phyloP scores from a whole-genome alignment of 306 rosid species.

The Aeschynomene evenia region DNA sequence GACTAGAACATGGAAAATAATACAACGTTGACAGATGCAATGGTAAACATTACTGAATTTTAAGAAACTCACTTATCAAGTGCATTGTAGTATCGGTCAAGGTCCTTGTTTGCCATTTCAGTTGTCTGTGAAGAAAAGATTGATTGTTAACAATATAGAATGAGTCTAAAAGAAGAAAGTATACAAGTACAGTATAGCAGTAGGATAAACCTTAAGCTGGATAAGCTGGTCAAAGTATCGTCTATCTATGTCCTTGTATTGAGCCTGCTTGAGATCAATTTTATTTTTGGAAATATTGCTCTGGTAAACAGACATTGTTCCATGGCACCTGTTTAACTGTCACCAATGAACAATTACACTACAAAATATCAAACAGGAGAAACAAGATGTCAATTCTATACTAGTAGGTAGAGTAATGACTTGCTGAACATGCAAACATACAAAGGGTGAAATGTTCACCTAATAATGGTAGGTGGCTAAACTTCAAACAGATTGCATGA shows the following conservation, averaged over 20 bases:
- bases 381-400: slow-evolving; percentile 23
- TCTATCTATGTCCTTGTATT: slow-evolving; percentile 90
- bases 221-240: slow-evolving; percentile 87
- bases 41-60: slow-evolving; percentile 23
- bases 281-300: slow-evolving; percentile 74
- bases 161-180: slow-evolving; percentile 1
- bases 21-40: background rate
- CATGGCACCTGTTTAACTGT: slow-evolving; percentile 75
- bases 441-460: slow-evolving; percentile 2
- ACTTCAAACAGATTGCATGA: background rate
- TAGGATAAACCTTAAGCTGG: slow-evolving; percentile 81
- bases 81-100: slow-evolving; percentile 96
- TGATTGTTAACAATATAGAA: slow-evolving; percentile 2
- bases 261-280: slow-evolving; percentile 80
- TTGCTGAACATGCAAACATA: slow-evolving; percentile 13
- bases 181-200: background rate
- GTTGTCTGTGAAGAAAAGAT: slow-evolving; percentile 64
- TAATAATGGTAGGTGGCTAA: background rate
- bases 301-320: slow-evolving; percentile 75
- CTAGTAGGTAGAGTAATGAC: slow-evolving; percentile 15
- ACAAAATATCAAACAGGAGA: slow-evolving; percentile 2
- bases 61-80: slow-evolving; percentile 80
- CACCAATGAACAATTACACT: slow-evolving; percentile 6
- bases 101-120: slow-evolving; percentile 99
- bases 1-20: slow-evolving; percentile 10